These are phyloP conservation scores for Saraca asoca DNA, from an alignment of 331 rosid species.

Conservation along the genomic window DNA sequence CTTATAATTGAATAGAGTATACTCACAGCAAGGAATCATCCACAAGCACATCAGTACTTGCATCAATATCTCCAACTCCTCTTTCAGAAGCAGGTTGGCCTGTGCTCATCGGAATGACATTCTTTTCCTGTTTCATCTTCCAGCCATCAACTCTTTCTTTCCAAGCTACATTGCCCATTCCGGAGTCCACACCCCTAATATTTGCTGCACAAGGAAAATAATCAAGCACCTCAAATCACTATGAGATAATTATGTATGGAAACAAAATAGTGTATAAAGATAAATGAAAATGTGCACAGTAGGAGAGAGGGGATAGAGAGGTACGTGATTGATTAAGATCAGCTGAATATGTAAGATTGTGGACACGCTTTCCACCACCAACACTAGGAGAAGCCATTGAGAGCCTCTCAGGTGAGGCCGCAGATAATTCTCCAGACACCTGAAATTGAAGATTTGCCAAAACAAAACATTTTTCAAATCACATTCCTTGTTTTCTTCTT, in stretches of 20 bases:
- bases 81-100: conserved; percentile 93
- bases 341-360: conserved; percentile 64
- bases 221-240: conserved; percentile 32
- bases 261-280: conserved; percentile 10
- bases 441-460: conserved; percentile 39
- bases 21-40: conserved; percentile 88
- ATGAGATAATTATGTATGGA: conserved; percentile 23
- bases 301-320: conserved; percentile 20
- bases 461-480: conserved; percentile 25
- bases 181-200: conserved; percentile 69
- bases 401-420: conserved; percentile 87
- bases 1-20: conserved; percentile 25
- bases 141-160: conserved; percentile 99
- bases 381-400: conserved; percentile 88
- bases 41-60: conserved; percentile 84
- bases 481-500: not conserved
- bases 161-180: conserved; percentile 96
- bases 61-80: conserved; percentile 95
- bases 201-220: conserved; percentile 56
- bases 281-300: not conserved
- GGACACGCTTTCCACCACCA: conserved; percentile 71
- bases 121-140: conserved; percentile 97
- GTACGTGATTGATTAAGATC: conserved; percentile 86
- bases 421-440: conserved; percentile 95
- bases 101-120: conserved; percentile 84